A percentile compares a stretch with the other conserved stretches of the same genome.
These are phyloP conservation scores for Eucalyptus curtisii DNA, from an alignment of 345 rosid species.

Conservation along the genomic window DNA sequence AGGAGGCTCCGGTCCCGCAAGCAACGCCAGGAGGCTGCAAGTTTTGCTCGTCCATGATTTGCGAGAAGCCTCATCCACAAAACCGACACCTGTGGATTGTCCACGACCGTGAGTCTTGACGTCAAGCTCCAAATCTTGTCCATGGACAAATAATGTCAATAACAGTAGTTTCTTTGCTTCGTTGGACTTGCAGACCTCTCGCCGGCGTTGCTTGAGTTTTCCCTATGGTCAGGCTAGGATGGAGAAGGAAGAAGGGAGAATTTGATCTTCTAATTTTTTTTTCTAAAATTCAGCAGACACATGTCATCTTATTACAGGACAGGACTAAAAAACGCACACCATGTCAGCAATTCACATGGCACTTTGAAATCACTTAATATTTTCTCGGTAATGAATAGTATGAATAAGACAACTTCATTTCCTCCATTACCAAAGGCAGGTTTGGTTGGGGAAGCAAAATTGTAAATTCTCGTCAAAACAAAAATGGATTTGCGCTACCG, in stretches of 20 bases:
- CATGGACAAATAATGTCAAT: neutral
- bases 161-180: neutral
- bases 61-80: neutral
- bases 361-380: neutral
- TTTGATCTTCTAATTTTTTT: too few species aligned
- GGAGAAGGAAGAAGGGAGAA: neutral
- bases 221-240: neutral
- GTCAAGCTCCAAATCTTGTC: neutral
- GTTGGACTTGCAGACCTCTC: neutral
- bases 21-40: neutral
- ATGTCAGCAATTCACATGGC: neutral
- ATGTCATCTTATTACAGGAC: neutral
- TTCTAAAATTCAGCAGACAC: neutral
- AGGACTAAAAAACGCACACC: neutral
- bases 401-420: neutral
- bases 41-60: neutral
- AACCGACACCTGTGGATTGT: neutral
- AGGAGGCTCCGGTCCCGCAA: neutral
- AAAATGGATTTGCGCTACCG: neutral
- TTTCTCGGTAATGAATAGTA: neutral
- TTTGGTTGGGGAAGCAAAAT: neutral
- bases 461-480: neutral
- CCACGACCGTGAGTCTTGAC: neutral
- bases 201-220: neutral
- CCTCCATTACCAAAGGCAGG: neutral